These are phyloP conservation scores for Russula sp. DNA, from an alignment of 768 basidiomycete species.

Conservation along the genomic window DNA sequence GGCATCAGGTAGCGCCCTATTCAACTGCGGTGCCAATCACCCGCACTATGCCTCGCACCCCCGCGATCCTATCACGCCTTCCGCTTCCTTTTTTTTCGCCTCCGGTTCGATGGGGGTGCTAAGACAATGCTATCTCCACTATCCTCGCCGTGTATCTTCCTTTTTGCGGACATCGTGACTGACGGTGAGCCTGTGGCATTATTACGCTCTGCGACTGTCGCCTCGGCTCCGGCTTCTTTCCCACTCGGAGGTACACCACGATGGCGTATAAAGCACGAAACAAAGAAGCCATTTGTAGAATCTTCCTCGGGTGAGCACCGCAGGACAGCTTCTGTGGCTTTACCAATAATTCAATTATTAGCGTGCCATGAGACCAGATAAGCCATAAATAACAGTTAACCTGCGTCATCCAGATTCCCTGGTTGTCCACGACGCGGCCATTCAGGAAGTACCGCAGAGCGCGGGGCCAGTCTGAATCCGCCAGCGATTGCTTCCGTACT, in stretches of 20 bases:
- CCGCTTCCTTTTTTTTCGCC: conserved; percentile 14
- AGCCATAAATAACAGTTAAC: conserved; percentile 9
- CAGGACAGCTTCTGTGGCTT: conserved; percentile 53
- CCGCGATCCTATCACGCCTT: background rate
- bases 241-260: background rate
- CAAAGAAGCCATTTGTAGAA: conserved; percentile 95
- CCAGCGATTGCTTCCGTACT: conserved; percentile 63
- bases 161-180: conserved; percentile 8
- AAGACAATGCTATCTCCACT: background rate
- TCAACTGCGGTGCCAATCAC: background rate
- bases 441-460: conserved; percentile 62
- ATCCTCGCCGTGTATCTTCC: conserved; percentile 6
- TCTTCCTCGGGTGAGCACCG: conserved; percentile 81
- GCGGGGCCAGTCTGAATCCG: conserved; percentile 67
- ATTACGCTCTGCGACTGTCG: background rate
- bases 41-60: background rate
- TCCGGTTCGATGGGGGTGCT: background rate
- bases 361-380: background rate
- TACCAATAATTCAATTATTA: background rate
- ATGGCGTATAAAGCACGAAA: conserved; percentile 77
- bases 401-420: conserved; percentile 51
- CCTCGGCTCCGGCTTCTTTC: conserved; percentile 9
- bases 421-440: conserved; percentile 81
- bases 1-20: conserved; percentile 3
- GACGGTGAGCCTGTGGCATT: background rate